Evolutionary conservation across 2,329 filamentous ascomycete genomes (phyloP).

Genomic region (Dothideomycetes sp.): DNA sequence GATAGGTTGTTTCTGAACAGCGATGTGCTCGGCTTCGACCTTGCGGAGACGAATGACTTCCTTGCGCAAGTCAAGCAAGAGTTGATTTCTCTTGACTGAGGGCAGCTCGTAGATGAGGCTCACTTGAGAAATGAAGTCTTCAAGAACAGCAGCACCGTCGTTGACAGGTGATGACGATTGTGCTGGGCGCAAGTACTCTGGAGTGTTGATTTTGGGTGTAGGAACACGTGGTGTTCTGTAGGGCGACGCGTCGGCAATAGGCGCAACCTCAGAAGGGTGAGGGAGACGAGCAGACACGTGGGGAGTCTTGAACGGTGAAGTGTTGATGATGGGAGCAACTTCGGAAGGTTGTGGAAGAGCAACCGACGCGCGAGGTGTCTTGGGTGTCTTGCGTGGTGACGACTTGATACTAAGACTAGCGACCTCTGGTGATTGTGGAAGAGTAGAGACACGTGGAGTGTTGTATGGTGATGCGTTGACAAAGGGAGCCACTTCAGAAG

Average conservation of each 20-base stretch:
- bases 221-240: slow-evolving; percentile 11
- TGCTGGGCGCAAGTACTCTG: neutral
- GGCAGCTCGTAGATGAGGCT: neutral
- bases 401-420: too few species aligned
- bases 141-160: too few species aligned
- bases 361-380: neutral
- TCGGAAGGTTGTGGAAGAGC: neutral
- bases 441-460: too few species aligned
- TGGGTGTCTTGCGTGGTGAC: too few species aligned
- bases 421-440: too few species aligned
- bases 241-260: slow-evolving; percentile 7
- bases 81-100: neutral
- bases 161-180: neutral
- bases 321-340: neutral
- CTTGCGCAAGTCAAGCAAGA: slow-evolving; percentile 7
- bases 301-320: too few species aligned
- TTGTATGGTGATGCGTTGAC: too few species aligned
- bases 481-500: too few species aligned
- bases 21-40: slow-evolving; percentile 2
- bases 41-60: slow-evolving; percentile 8
- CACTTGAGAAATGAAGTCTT: neutral
- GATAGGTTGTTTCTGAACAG: neutral
- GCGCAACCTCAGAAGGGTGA: neutral
- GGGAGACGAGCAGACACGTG: too few species aligned
- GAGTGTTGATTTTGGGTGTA: neutral